phyloP scores from a whole-genome alignment of 495 filamentous ascomycete species.

The Daldinia vernicosa region DNA sequence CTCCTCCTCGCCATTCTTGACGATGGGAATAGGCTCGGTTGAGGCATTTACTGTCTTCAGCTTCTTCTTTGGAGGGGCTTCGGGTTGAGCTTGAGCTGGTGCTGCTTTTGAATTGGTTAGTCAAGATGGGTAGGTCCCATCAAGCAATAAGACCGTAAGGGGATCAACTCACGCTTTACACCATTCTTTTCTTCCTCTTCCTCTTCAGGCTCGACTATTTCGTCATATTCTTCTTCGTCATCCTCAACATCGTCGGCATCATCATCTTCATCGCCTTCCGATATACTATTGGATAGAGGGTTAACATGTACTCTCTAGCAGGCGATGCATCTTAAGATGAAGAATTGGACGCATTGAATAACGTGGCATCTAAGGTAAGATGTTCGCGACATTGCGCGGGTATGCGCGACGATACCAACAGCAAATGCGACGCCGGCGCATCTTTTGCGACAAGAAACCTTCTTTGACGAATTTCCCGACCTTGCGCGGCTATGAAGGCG shows the following conservation, averaged over 20 bases:
- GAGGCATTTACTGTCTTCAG: slow-evolving; percentile 51
- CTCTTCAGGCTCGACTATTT: slow-evolving; percentile 43
- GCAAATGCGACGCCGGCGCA: slow-evolving; percentile 35
- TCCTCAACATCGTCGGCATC: slow-evolving; percentile 54
- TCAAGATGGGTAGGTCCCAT: not conserved
- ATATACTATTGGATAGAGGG: slow-evolving; percentile 29
- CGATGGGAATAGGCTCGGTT: slow-evolving; percentile 41
- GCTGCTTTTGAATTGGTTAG: slow-evolving; percentile 29
- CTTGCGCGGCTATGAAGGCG: slow-evolving; percentile 2
- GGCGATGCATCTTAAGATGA: not conserved
- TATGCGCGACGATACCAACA: slow-evolving; percentile 14
- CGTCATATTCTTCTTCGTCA: slow-evolving; percentile 49
- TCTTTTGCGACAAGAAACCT: slow-evolving; percentile 26
- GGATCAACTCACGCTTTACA: slow-evolving; percentile 42
- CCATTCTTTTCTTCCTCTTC: slow-evolving; percentile 42
- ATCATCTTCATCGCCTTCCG: slow-evolving; percentile 50
- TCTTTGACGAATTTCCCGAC: not conserved
- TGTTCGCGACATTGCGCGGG: slow-evolving; percentile 44
- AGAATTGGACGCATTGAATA: not conserved
- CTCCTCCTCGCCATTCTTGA: slow-evolving; percentile 45
- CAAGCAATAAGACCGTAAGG: not conserved
- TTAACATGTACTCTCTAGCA: slow-evolving; percentile 15
- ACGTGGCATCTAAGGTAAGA: not conserved
- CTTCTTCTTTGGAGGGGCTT: slow-evolving; percentile 61
- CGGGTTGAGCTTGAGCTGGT: slow-evolving; percentile 30